A percentile compares a stretch with the other conserved stretches of the same genome.
phyloP scores from a whole-genome alignment of 257 asterid genomes.

The Thymus quinquecostatus region DNA sequence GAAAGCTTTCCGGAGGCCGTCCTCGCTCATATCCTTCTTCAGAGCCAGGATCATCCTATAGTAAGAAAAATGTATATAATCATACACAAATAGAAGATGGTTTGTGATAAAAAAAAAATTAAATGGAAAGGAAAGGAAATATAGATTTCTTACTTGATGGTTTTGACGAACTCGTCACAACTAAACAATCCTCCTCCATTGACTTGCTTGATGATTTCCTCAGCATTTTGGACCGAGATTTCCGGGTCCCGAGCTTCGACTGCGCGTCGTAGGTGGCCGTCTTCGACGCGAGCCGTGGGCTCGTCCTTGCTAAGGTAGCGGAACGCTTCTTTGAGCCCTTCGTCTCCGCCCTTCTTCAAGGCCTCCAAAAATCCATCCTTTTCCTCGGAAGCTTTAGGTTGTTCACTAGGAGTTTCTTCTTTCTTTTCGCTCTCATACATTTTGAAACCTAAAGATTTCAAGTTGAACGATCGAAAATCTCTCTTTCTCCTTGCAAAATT shows the following conservation, averaged over 20 bases:
- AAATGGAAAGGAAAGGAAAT: too few relatives aligned
- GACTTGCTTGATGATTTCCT: conserved; percentile 1
- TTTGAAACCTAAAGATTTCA: neutral
- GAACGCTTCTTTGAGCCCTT: conserved; percentile 14
- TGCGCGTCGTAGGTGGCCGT: neutral
- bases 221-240: neutral
- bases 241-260: neutral
- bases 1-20: conserved; percentile 10
- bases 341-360: neutral
- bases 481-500: neutral
- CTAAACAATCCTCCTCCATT: neutral
- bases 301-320: neutral
- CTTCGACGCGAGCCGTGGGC: neutral
- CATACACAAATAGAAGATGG: too few relatives aligned
- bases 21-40: neutral
- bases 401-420: neutral
- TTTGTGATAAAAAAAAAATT: too few relatives aligned
- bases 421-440: conserved; percentile 7
- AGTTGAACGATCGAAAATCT: neutral
- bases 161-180: conserved; percentile 2
- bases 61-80: neutral
- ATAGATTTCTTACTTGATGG: conserved; percentile 23
- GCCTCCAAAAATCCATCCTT: neutral
- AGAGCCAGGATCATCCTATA: neutral
- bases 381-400: neutral